Evolutionary conservation across 768 basidiomycete species (phyloP).

Genomic region (Suillus occidentalis): DNA sequence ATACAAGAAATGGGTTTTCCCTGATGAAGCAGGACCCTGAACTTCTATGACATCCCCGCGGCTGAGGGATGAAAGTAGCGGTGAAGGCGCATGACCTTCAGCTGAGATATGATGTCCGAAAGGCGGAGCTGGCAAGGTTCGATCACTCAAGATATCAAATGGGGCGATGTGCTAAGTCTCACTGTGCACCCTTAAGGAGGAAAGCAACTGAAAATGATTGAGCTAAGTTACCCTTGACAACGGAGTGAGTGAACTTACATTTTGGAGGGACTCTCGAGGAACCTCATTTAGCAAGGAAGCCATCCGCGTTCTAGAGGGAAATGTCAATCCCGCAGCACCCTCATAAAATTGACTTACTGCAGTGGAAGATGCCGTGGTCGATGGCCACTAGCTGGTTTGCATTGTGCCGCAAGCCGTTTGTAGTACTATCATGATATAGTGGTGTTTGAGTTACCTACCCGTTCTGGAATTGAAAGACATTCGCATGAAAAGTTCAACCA

Average conservation of each 20-base stretch:
- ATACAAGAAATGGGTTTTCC: conserved; percentile 80
- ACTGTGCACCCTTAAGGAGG: conserved; percentile 42
- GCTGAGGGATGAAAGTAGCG: conserved; percentile 31
- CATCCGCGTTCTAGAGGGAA: background rate
- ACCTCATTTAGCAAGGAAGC: conserved; percentile 29
- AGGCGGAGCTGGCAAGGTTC: conserved; percentile 27
- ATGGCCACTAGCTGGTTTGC: background rate
- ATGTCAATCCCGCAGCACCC: background rate
- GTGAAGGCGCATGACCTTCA: conserved; percentile 28
- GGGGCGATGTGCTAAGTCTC: conserved; percentile 13
- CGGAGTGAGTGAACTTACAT: conserved; percentile 21
- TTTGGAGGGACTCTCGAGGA: conserved; percentile 35
- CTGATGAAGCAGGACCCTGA: conserved; percentile 71
- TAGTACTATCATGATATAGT: no score
- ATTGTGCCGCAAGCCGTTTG: background rate
- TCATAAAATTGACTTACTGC: background rate
- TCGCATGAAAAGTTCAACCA: conserved; percentile 7
- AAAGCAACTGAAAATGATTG: conserved; percentile 41
- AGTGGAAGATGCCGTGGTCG: background rate
- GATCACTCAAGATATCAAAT: conserved; percentile 3
- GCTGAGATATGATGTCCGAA: conserved; percentile 29
- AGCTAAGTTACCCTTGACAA: conserved; percentile 7
- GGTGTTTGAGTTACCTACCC: background rate
- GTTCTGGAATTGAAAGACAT: conserved; percentile 6
- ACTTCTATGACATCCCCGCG: conserved; percentile 73